Percentiles rank a stretch among this genome's conserved stretches.
Conservation (phyloP, 805 yeast species). For the Blastobotrys attinorum region DNA sequence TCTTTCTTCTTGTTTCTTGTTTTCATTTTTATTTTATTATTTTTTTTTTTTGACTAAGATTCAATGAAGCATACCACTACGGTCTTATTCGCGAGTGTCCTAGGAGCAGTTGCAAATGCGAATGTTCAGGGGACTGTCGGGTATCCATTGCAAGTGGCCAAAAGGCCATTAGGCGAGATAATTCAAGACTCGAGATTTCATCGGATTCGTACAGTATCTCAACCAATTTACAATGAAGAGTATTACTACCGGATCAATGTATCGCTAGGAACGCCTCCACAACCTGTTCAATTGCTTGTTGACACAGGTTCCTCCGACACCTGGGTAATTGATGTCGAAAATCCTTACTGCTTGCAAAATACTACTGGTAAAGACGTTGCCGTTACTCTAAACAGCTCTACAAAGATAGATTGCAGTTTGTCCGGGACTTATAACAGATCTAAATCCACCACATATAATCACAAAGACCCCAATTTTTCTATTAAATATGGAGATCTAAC, state of each 20-base stretch:
- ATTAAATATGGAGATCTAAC: constrained; percentile 37
- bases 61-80: too few species aligned
- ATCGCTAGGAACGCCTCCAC: constrained; percentile 51
- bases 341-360: constrained; percentile 15
- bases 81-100: too few species aligned
- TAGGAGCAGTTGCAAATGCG: too few species aligned
- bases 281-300: constrained; percentile 43
- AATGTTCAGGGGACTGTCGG: neutral
- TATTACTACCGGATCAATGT: constrained; percentile 15
- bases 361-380: constrained; percentile 3
- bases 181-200: neutral
- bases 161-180: neutral
- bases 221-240: constrained; percentile 3
- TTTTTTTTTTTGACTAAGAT: too few species aligned
- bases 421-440: constrained; percentile 25
- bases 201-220: neutral
- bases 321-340: constrained; percentile 37
- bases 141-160: neutral
- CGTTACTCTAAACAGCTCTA: constrained; percentile 3
- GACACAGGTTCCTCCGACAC: constrained; percentile 71
- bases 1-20: too few species aligned
- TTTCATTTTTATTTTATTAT: too few species aligned
- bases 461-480: constrained; percentile 16
- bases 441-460: constrained; percentile 22
- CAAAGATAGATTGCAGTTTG: constrained; percentile 17